Base-by-base conservation (phyloP, 768 basidiomycete species). In the Pulveroboletus sp. region DNA sequence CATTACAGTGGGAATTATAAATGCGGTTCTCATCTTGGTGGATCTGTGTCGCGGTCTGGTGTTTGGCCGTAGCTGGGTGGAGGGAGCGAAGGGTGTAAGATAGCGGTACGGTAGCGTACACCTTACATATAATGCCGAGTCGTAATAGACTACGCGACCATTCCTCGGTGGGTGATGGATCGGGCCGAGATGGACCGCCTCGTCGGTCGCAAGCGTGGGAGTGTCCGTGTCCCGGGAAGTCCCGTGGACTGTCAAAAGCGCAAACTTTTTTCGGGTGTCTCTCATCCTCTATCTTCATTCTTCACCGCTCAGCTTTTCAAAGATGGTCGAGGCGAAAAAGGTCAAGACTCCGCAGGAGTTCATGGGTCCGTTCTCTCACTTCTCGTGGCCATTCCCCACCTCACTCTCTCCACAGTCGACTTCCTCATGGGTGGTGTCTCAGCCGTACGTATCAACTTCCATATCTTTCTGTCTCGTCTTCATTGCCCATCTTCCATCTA, bases 391-490 rank as follows among this genome's bases (percentile, higher is more conserved):
- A 9, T 37, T 17, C 17, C 43, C 17, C 8, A 9, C 32, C 46
- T 51, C 54, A 69, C 65, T 54, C 42, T 50, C 21, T 43, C 11
- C 46, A 5, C 63, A 92, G 91, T 82, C 67, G 92, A 94, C 71
- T 94, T 94, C 82, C 70, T 93, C 76, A 94, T 94, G 92, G 92
- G 92, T 70, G 92, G 90, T 85, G 87, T 92, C 64, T 91, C 89
- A 57, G 89, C 90, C 64, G 88, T 90, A 70, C 43, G 86, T 76
- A 48, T 56, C 10, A 1, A 30, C 45, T 9, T 24, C n/a, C 11
- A 21, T 36, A 28, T 7, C 28, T 0, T 37, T 8, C 31, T 12
- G 6, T 54, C 36, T 28, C 47, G 14, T 49, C 18, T 55, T 69
- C 50, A 69, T 47, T 49, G 49, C 48, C 40, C 3, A 54, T 21